Conservation (phyloP, 2,329 filamentous ascomycete genomes). For the Colletotrichum sp. region DNA sequence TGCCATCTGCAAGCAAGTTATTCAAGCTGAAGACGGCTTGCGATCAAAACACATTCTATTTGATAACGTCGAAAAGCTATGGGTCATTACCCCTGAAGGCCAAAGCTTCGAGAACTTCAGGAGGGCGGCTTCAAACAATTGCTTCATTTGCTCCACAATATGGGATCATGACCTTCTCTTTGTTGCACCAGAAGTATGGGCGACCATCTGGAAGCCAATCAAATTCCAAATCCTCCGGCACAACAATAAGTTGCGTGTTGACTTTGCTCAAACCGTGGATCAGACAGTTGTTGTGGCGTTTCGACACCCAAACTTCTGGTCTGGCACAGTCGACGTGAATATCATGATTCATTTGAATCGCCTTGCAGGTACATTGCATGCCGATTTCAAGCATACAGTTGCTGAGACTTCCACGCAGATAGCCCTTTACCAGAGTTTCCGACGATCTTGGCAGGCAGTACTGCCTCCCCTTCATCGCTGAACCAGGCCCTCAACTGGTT, state of each 20-base stretch:
- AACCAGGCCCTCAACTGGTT: not conserved
- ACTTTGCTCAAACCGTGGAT: not conserved
- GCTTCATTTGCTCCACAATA: not conserved
- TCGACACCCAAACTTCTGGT: not conserved
- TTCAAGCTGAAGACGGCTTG: not conserved
- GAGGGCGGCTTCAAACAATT: not conserved
- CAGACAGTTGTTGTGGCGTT: not conserved
- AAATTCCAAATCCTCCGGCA: not conserved
- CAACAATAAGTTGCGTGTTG: not conserved
- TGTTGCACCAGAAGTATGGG: not conserved
- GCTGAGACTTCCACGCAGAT: fast-evolving
- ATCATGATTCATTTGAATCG: not conserved
- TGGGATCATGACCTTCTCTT: not conserved
- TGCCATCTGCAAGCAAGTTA: not conserved
- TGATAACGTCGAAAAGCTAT: not conserved
- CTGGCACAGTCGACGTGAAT: not conserved
- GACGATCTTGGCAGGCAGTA: not conserved
- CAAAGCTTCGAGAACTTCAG: not conserved
- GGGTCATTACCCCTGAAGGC: not conserved
- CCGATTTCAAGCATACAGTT: not conserved
- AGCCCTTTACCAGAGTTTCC: not conserved
- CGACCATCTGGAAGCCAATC: not conserved
- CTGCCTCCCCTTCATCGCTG: not conserved
- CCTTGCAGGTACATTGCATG: not conserved
- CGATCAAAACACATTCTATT: not conserved